Conservation (phyloP, 257 asterid species). For the Dorcoceras hygrometricum region DNA sequence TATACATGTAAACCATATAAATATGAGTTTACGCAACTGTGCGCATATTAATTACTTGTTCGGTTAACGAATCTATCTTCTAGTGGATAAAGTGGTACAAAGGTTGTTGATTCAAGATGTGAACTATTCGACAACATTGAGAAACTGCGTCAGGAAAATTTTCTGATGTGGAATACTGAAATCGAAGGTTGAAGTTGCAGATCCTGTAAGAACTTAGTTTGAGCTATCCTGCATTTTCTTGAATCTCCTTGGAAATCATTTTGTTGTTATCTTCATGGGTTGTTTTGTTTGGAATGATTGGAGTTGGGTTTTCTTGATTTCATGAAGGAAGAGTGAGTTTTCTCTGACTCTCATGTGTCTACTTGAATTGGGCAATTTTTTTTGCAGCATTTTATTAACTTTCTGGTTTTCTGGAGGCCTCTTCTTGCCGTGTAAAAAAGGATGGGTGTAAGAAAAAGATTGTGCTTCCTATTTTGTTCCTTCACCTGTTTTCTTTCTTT, state of each 20-base stretch:
- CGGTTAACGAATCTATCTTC: constrained; percentile 31
- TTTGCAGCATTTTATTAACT: too few species aligned
- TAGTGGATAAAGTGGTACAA: constrained; percentile 8
- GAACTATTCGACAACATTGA: background rate
- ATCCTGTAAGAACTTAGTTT: background rate
- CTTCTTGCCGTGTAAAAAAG: too few species aligned
- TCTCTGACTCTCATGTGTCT: background rate
- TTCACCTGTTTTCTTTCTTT: too few species aligned
- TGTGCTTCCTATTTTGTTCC: too few species aligned
- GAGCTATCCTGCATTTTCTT: background rate
- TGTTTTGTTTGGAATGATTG: background rate
- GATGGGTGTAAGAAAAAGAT: too few species aligned
- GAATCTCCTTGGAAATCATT: background rate
- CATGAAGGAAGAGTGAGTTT: background rate
- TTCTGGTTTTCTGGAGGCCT: too few species aligned
- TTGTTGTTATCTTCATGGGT: background rate
- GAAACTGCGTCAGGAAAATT: background rate
- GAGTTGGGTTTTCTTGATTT: background rate
- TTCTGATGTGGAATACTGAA: background rate
- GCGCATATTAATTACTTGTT: constrained; percentile 38
- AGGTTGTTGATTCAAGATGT: background rate
- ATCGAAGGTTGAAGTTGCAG: background rate
- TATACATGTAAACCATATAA: background rate
- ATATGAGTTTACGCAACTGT: background rate
- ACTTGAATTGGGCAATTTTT: background rate